These are phyloP conservation scores for Alternaria hordeiaustralica DNA, from an alignment of 2,329 filamentous ascomycete genomes.

Conservation along the genomic window DNA sequence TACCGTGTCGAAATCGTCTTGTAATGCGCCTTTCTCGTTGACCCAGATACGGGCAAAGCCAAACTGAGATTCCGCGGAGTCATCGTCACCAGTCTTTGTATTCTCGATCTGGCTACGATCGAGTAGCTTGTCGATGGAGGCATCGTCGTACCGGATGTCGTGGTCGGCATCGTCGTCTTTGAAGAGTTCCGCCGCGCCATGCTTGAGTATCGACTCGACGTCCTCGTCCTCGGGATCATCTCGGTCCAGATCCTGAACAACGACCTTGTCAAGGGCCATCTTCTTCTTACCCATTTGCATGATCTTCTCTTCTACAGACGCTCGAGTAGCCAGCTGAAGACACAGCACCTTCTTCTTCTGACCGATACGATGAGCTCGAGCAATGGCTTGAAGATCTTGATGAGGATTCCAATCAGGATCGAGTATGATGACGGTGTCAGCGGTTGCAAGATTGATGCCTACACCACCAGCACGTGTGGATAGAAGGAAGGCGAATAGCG, in stretches of 20 bases:
- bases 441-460: constrained; percentile 95
- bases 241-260: constrained; percentile 89
- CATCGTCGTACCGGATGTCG: constrained; percentile 80
- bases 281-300: constrained; percentile 96
- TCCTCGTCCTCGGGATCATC: constrained; percentile 82
- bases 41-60: constrained; percentile 92
- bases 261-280: constrained; percentile 91
- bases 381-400: constrained; percentile 94
- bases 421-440: constrained; percentile 96
- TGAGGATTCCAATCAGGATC: constrained; percentile 98
- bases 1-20: constrained; percentile 65
- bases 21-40: constrained; percentile 74
- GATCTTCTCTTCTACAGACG: constrained; percentile 91
- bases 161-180: constrained; percentile 72
- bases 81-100: constrained; percentile 68
- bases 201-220: constrained; percentile 83
- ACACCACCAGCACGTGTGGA: constrained; percentile 96
- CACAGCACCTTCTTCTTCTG: constrained; percentile 96
- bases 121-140: constrained; percentile 87
- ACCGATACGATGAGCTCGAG: constrained; percentile 92
- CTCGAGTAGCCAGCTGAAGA: constrained; percentile 90
- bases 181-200: constrained; percentile 88
- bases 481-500: constrained; percentile 86
- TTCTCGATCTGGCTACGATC: constrained; percentile 84
- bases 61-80: constrained; percentile 78